phyloP scores from a whole-genome alignment of 2,329 filamentous ascomycete species.

The Hysterium pulicare region DNA sequence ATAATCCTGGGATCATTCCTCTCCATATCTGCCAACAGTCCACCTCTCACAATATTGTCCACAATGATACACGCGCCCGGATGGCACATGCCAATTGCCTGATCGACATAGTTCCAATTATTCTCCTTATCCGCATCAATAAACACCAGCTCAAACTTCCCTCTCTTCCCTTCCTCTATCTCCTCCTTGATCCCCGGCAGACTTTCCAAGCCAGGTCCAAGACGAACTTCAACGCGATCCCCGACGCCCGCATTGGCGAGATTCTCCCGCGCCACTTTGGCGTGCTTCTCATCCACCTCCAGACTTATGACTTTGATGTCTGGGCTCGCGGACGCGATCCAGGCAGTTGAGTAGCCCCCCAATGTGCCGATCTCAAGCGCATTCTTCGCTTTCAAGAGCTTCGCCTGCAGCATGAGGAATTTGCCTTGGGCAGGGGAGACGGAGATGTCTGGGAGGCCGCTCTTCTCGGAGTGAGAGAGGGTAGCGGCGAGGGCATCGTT shows the following conservation, averaged over 20 bases:
- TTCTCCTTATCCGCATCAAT: conserved; percentile 53
- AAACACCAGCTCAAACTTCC: conserved; percentile 50
- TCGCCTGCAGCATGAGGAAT: conserved; percentile 31
- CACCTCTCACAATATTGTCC: conserved; percentile 50
- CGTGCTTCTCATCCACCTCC: conserved; percentile 48
- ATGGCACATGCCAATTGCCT: conserved; percentile 42
- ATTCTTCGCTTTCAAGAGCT: conserved; percentile 23
- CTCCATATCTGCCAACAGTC: conserved; percentile 32
- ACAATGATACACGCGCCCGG: conserved; percentile 45
- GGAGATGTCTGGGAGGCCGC: conserved; percentile 33
- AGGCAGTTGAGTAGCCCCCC: conserved; percentile 54
- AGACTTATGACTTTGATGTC: conserved; percentile 48
- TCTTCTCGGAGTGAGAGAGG: conserved; percentile 14
- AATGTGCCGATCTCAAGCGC: conserved; percentile 55
- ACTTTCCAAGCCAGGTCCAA: conserved; percentile 46
- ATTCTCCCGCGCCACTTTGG: conserved; percentile 48
- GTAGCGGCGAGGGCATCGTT: conserved; percentile 23
- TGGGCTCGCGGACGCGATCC: conserved; percentile 44
- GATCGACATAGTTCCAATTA: conserved; percentile 50
- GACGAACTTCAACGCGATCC: conserved; percentile 43
- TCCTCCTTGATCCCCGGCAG: conserved; percentile 41
- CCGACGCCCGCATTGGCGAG: conserved; percentile 39
- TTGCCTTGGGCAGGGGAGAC: conserved; percentile 34
- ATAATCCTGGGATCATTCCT: conserved; percentile 21
- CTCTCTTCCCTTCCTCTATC: conserved; percentile 36